phyloP scores from a whole-genome alignment of 139 green algal genomes.

The Coccomyxa sp. region DNA sequence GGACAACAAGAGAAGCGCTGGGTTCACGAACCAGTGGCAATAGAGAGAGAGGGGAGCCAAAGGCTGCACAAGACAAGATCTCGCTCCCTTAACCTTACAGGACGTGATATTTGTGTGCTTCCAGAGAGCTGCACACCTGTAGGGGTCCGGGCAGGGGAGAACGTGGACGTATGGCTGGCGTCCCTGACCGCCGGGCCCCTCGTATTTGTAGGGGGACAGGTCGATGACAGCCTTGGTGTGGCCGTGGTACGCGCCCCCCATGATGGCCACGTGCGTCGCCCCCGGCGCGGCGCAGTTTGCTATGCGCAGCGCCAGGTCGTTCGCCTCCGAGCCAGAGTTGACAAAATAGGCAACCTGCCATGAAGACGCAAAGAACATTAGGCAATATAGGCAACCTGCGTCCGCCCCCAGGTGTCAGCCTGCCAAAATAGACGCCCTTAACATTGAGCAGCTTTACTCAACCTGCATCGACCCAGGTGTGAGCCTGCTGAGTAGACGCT shows the following conservation, averaged over 20 bases:
- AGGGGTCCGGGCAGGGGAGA: constrained; percentile 32
- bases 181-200: constrained; percentile 45
- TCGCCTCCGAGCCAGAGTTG: constrained; percentile 65
- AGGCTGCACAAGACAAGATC: too few relatives aligned
- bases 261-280: constrained; percentile 45
- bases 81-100: too few relatives aligned
- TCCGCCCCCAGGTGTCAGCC: background rate
- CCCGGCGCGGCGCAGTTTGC: constrained; percentile 8
- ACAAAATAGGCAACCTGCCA: constrained; percentile 55
- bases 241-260: constrained; percentile 75
- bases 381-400: background rate
- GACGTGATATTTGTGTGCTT: too few relatives aligned
- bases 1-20: too few relatives aligned
- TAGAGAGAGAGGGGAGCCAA: too few relatives aligned
- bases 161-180: constrained; percentile 51
- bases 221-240: constrained; percentile 51
- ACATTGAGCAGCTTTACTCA: background rate
- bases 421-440: too few relatives aligned
- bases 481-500: too few relatives aligned
- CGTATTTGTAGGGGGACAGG: constrained; percentile 72
- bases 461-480: too few relatives aligned
- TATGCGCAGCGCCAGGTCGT: constrained; percentile 71
- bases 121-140: constrained; percentile 9
- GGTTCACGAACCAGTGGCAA: too few relatives aligned
- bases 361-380: too few relatives aligned